Percentiles rank a stretch among this genome's conserved stretches.
phyloP scores from a whole-genome alignment of 2,329 filamentous ascomycete species.

The Ophiostoma quercus region DNA sequence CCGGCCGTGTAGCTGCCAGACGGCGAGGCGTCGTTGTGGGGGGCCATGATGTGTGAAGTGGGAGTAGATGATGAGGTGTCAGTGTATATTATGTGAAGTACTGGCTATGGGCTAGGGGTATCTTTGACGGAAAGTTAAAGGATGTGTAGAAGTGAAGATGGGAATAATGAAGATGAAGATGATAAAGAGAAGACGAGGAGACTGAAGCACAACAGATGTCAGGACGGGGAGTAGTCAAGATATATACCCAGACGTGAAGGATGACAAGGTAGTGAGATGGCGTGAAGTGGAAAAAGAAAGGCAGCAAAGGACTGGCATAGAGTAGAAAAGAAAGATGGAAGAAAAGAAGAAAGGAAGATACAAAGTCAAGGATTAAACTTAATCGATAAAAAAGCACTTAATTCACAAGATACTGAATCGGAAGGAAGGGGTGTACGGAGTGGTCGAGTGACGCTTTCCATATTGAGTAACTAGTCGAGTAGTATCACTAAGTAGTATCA shows the following conservation, averaged over 20 bases:
- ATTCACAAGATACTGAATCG: not conserved
- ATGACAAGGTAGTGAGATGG: not conserved
- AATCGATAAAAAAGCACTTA: not conserved
- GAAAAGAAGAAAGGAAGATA: not conserved
- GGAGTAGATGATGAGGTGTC: not conserved
- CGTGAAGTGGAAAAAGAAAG: slow-evolving; percentile 1
- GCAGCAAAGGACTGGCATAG: not conserved
- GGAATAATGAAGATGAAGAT: no score
- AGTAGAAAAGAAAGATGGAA: not conserved
- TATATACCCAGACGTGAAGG: not conserved
- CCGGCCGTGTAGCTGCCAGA: slow-evolving; percentile 41
- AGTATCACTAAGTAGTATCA: not conserved
- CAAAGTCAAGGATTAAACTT: not conserved
- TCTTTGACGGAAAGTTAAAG: not conserved
- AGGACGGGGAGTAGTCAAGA: not conserved
- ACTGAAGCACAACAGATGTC: not conserved
- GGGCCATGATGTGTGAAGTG: slow-evolving; percentile 34
- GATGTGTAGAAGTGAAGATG: not conserved
- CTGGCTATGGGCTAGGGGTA: no score
- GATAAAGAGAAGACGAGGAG: not conserved
- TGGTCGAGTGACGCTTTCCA: slow-evolving; percentile 7
- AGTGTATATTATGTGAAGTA: no score
- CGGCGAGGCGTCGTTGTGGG: slow-evolving; percentile 47
- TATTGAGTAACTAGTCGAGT: not conserved
- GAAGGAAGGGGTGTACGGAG: slow-evolving; percentile 10